phyloP scores from a whole-genome alignment of 345 rosid genomes.

The Psidium guajava region DNA sequence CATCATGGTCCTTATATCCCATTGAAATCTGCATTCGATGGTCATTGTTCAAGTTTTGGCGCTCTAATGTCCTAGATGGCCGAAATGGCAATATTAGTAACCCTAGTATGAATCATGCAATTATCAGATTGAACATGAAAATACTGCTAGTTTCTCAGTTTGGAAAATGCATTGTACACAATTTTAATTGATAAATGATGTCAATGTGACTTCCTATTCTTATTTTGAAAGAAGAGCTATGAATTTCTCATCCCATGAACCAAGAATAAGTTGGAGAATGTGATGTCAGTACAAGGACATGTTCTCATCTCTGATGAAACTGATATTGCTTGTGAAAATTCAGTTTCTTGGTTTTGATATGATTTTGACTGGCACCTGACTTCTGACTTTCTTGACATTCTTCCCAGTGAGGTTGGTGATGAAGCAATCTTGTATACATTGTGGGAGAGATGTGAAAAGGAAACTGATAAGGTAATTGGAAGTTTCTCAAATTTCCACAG shows the following conservation, averaged over 20 bases:
- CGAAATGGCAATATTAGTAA: background rate
- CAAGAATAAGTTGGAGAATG: background rate
- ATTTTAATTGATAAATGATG: background rate
- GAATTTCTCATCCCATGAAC: background rate
- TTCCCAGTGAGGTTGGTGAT: constrained; percentile 41
- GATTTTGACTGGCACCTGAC: background rate
- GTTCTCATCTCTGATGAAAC: background rate
- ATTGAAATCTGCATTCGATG: background rate
- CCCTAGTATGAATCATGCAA: background rate
- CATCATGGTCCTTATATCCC: background rate
- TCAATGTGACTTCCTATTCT: background rate
- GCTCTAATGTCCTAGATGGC: background rate
- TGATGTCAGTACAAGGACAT: background rate
- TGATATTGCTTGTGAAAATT: background rate
- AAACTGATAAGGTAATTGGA: constrained; percentile 39
- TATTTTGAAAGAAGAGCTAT: background rate
- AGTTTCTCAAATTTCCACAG: background rate
- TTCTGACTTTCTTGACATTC: background rate
- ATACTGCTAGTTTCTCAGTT: background rate
- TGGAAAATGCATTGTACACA: background rate
- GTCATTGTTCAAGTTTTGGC: background rate
- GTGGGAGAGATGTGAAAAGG: constrained; percentile 45
- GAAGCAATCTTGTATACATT: constrained; percentile 36
- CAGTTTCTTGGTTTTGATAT: background rate
- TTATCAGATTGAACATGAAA: background rate